These are phyloP conservation scores for Mycena galericulata DNA, from an alignment of 768 basidiomycete genomes.

Conservation along the genomic window DNA sequence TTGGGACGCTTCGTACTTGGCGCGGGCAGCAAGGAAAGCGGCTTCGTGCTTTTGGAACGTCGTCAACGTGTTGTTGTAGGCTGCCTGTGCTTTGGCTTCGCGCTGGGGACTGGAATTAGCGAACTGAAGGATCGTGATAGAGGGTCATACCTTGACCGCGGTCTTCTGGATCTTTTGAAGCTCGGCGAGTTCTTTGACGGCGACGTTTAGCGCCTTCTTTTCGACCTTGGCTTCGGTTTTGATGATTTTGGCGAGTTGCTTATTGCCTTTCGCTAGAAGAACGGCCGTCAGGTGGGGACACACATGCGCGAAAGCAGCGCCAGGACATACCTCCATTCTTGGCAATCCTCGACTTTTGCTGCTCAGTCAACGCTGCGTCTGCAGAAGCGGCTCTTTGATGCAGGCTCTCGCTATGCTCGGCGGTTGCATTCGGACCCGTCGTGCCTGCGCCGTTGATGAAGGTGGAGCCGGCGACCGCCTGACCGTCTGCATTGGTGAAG, in stretches of 20 bases:
- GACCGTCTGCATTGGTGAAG: conserved; percentile 49
- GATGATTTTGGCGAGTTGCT: conserved; percentile 75
- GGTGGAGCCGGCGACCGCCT: conserved; percentile 49
- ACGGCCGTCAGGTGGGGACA: conserved; percentile 5
- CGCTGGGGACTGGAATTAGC: conserved; percentile 50
- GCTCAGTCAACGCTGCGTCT: conserved; percentile 59
- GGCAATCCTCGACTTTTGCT: conserved; percentile 62
- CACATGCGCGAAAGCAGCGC: not conserved
- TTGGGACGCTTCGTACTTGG: conserved; percentile 65
- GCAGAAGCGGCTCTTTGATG: conserved; percentile 59
- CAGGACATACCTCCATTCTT: conserved; percentile 63
- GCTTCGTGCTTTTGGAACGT: conserved; percentile 74
- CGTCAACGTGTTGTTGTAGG: conserved; percentile 64
- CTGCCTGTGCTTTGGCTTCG: conserved; percentile 67
- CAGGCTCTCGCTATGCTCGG: conserved; percentile 54
- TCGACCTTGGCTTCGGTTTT: conserved; percentile 77
- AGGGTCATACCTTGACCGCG: conserved; percentile 63
- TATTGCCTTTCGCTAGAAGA: conserved; percentile 67
- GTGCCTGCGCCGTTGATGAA: conserved; percentile 69
- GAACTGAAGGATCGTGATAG: not conserved
- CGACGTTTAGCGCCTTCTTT: conserved; percentile 68
- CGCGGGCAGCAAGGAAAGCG: conserved; percentile 69
- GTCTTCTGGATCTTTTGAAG: conserved; percentile 79
- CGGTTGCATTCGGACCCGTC: conserved; percentile 59
- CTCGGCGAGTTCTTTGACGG: conserved; percentile 72